Evolutionary conservation across 345 rosid genomes (phyloP).

Genomic region (Alliaria petiolata): DNA sequence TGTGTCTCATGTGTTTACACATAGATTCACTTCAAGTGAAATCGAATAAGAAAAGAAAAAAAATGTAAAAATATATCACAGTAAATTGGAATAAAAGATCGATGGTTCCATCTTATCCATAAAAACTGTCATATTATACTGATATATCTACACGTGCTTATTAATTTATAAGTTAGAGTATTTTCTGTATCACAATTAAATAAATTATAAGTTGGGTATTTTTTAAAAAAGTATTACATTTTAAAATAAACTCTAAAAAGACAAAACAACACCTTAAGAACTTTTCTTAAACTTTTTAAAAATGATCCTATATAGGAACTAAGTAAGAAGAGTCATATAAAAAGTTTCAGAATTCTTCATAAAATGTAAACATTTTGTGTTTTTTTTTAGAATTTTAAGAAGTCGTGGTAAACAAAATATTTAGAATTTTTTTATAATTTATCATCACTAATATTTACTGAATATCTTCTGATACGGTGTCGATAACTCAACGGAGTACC

Average conservation of each 20-base stretch:
- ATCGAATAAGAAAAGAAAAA: background rate
- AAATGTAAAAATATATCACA: background rate
- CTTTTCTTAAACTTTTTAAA: background rate
- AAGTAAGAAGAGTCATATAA: too few species aligned
- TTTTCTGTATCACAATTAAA: background rate
- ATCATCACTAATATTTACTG: background rate
- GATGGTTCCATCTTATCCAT: background rate
- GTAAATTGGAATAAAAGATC: background rate
- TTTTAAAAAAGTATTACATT: too few species aligned
- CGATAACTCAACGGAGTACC: too few species aligned
- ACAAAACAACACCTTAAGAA: background rate
- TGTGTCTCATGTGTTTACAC: background rate
- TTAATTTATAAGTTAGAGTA: background rate
- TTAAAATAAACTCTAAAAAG: background rate
- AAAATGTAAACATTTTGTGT: background rate
- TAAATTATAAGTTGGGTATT: too few species aligned
- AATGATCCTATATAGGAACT: background rate
- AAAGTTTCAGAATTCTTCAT: background rate
- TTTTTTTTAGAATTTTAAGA: background rate
- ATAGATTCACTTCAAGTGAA: slow-evolving; percentile 8
- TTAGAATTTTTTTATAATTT: too few species aligned
- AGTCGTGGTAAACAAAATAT: background rate
- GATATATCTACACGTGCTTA: background rate
- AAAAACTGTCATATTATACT: background rate
- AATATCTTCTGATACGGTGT: too few species aligned